A percentile compares a stretch with the other conserved stretches of the same genome.
Conservation (phyloP, 2,329 filamentous ascomycete species). For the Colletotrichum echinochloae region DNA sequence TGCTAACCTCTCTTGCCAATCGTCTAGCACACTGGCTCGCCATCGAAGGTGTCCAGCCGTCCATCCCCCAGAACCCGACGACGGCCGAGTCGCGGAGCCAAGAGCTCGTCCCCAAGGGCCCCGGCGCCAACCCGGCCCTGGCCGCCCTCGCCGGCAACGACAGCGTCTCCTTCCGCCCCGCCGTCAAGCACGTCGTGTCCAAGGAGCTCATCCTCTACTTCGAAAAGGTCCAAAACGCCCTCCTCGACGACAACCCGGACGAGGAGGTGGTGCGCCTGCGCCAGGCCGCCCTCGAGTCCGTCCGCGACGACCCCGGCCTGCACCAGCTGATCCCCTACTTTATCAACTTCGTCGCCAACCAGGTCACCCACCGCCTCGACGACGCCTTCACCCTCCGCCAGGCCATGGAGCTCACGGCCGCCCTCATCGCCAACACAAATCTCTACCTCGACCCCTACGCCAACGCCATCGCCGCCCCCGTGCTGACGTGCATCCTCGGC, state of each 20-base stretch:
- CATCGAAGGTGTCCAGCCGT: constrained; percentile 95
- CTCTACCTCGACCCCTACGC: constrained; percentile 77
- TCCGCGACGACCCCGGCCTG: constrained; percentile 89
- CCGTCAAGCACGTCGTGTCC: constrained; percentile 95
- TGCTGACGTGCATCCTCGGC: constrained; percentile 90
- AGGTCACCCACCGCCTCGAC: constrained; percentile 93
- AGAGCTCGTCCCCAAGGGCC: constrained; percentile 90
- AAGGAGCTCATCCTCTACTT: constrained; percentile 98
- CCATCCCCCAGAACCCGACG: constrained; percentile 95
- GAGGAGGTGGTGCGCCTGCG: constrained; percentile 79
- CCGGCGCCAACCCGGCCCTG: constrained; percentile 86
- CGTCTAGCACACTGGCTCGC: constrained; percentile 91
- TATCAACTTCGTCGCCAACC: constrained; percentile 93
- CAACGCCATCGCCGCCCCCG: constrained; percentile 80
- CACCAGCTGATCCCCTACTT: constrained; percentile 98
- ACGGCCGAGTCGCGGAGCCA: constrained; percentile 84
- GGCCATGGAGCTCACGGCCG: constrained; percentile 91
- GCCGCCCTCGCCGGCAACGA: constrained; percentile 87
- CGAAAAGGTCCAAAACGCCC: constrained; percentile 89
- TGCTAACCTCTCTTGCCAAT: constrained; percentile 36
- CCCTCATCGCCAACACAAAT: constrained; percentile 84
- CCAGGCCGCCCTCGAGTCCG: constrained; percentile 84
- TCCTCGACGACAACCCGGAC: constrained; percentile 89
- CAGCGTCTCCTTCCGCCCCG: constrained; percentile 84
- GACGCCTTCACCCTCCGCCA: constrained; percentile 89